Conservation (phyloP, 2,329 filamentous ascomycete genomes). For the Dactylellina drechsleri region DNA sequence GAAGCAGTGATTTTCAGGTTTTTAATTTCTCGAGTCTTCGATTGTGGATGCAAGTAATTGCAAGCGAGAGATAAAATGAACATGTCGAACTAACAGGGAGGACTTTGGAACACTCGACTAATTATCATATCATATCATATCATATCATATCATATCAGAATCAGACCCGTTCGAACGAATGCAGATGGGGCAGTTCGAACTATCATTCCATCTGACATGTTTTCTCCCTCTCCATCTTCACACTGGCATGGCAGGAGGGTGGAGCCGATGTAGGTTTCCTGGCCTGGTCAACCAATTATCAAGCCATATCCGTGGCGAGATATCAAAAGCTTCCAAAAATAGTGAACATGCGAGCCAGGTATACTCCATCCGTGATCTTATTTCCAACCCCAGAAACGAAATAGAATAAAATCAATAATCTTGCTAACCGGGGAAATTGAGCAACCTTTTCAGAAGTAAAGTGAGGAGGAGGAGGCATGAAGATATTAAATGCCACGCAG, state of each 20-base stretch:
- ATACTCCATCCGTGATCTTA: constrained; percentile 9
- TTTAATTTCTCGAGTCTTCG: constrained; percentile 25
- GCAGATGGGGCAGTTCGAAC: constrained; percentile 22
- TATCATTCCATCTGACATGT: too few species aligned
- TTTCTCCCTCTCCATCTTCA: too few species aligned
- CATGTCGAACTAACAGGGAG: constrained; percentile 16
- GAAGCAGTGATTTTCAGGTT: constrained; percentile 42
- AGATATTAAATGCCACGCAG: constrained; percentile 4
- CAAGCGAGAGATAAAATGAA: not conserved
- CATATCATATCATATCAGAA: constrained; percentile 29
- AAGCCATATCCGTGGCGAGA: constrained; percentile 41
- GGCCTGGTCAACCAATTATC: constrained; percentile 8
- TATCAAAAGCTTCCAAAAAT: constrained; percentile 27
- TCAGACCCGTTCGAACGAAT: constrained; percentile 1
- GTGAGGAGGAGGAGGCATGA: not conserved
- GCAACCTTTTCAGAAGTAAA: constrained; percentile 13
- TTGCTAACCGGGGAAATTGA: constrained; percentile 9
- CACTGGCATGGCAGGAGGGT: not conserved
- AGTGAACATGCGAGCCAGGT: constrained; percentile 15
- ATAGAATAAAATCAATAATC: not conserved
- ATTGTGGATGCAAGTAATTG: constrained; percentile 17
- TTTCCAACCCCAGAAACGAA: constrained; percentile 23
- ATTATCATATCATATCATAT: too few species aligned
- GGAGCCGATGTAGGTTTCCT: not conserved
- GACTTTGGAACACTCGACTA: constrained; percentile 31